These are phyloP conservation scores for Nepenthes mirabilis DNA, from an alignment of 148 eudicot genomes.

Conservation along the genomic window DNA sequence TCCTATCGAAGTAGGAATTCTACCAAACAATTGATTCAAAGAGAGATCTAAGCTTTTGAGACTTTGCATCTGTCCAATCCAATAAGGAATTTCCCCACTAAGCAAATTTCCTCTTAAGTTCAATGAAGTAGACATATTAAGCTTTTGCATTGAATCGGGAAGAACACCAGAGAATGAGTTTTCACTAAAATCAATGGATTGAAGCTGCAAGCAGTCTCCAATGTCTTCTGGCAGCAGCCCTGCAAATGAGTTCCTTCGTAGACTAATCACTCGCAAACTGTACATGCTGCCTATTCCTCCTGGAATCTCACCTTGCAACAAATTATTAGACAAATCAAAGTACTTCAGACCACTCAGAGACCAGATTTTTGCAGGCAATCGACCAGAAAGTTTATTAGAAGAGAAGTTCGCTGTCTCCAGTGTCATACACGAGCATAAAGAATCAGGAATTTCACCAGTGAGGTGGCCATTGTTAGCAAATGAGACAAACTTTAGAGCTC, in stretches of 20 bases:
- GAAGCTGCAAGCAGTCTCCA: conserved; percentile 53
- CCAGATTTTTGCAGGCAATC: conserved; percentile 49
- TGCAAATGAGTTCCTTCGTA: conserved; percentile 42
- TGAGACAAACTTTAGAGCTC: conserved; percentile 43
- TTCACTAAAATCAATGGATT: conserved; percentile 51
- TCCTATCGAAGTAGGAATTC: conserved; percentile 47
- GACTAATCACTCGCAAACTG: conserved; percentile 38
- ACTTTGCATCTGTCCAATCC: conserved; percentile 71
- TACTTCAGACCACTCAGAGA: conserved; percentile 40
- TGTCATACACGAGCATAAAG: conserved; percentile 47
- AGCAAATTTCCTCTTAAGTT: conserved; percentile 39
- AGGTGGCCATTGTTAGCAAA: conserved; percentile 40
- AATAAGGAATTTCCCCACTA: conserved; percentile 55
- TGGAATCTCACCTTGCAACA: conserved; percentile 58
- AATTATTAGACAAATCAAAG: conserved; percentile 59
- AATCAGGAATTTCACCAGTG: conserved; percentile 50
- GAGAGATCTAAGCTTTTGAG: conserved; percentile 73
- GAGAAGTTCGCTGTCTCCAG: conserved; percentile 48
- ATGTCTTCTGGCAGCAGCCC: conserved; percentile 61
- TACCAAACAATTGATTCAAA: conserved; percentile 49
- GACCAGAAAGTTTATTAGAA: conserved; percentile 50
- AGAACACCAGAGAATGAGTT: conserved; percentile 53
- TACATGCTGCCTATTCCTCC: conserved; percentile 45
- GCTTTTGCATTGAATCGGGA: conserved; percentile 57
- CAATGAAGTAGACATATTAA: conserved; percentile 46